phyloP scores from a whole-genome alignment of 2,329 filamentous ascomycete species.

The Biscogniauxia marginata region DNA sequence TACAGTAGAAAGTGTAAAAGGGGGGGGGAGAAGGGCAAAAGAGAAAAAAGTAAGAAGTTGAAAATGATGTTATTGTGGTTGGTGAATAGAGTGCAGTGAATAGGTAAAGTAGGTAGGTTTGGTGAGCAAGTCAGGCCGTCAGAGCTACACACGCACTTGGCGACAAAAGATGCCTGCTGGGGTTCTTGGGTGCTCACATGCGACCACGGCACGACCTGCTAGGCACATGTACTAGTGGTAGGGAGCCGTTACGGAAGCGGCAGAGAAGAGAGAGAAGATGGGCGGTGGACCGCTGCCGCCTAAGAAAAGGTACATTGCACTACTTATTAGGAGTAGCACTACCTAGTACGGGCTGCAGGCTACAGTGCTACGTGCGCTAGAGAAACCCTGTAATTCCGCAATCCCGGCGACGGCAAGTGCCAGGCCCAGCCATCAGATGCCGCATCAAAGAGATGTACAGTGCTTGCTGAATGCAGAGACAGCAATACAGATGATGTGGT shows the following conservation, averaged over 20 bases:
- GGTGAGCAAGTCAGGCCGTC: background rate
- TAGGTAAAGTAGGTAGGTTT: background rate
- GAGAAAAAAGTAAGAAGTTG: constrained; percentile 1
- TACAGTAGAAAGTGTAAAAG: background rate
- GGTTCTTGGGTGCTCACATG: background rate
- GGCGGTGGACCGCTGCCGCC: background rate
- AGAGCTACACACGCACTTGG: background rate
- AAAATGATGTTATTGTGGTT: constrained; percentile 2
- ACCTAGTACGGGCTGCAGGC: too few species aligned
- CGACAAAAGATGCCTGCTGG: background rate
- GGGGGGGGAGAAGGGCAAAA: background rate
- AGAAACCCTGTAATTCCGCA: background rate
- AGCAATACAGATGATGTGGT: too few species aligned
- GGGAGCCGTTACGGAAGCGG: background rate
- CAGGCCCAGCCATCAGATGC: background rate
- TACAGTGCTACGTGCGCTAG: too few species aligned
- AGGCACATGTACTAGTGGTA: background rate
- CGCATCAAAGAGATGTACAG: too few species aligned
- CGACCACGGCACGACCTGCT: too few species aligned
- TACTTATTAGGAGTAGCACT: too few species aligned
- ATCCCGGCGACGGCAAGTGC: background rate
- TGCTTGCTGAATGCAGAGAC: too few species aligned
- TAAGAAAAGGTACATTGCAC: background rate
- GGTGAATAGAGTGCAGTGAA: constrained; percentile 6
- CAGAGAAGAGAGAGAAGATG: background rate